Base-by-base conservation (phyloP, 345 rosid genomes). In the Populus ilicifolia region DNA sequence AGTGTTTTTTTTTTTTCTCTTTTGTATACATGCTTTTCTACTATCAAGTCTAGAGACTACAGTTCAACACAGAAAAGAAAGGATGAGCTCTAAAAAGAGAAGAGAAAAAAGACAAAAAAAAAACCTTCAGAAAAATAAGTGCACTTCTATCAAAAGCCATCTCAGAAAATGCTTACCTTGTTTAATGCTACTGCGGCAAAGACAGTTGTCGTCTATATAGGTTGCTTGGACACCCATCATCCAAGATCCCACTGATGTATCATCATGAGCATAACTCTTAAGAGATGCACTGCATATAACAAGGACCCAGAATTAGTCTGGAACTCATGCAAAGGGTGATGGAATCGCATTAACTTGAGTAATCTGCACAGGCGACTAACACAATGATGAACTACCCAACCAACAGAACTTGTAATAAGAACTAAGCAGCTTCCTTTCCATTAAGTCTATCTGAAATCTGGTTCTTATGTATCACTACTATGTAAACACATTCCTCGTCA, bases 221-320 rank as follows among this genome's bases (percentile, higher is more conserved):
- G 97, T 90, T 74, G 97, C 92, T 66, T 88, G 90, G 63, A 96
- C 70, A 80, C 99, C 98, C 87, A 96, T 92, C 97, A 96, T 91
- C 99, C 98, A 96, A 72, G 99, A 96, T 67, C 99, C 99, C 2
- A 91, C 79, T 8, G 98, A 88, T 80, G 64, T 83, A 86, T 96
- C 98, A 70, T 96, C 99, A 80, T 87, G 88, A 25, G 97, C 97
- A 59, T 90, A 93, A 43, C 89, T 83, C 91, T 94, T 93, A 83
- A 96, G 87, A 12, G 95, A 91, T 80, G 94, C 99, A 85, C 99
- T 96, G 94, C 87, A 79, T 9, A 44, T 54, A 39, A 66, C 56
- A 71, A 36, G 21, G 4, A 35, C 73, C 38, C 25, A 8, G 25
- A 70, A 35, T 17, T 38, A 62, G 25, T 50, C 11, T 66, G 54